Percentiles rank a stretch among this genome's conserved stretches.
Evolutionary conservation across 495 filamentous ascomycete genomes (phyloP).

Genomic region (Daldinia caldariorum): DNA sequence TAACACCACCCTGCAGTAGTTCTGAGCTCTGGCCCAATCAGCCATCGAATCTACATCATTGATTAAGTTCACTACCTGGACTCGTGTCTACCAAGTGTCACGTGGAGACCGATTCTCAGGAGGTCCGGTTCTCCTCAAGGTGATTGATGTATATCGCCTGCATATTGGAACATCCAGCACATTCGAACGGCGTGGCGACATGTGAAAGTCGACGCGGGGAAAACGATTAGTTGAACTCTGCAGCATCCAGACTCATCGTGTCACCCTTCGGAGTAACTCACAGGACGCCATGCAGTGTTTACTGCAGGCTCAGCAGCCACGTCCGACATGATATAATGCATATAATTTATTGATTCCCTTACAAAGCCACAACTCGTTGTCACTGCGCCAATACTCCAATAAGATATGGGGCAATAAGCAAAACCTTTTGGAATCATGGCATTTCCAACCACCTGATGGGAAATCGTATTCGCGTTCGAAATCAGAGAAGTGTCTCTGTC

Average conservation of each 20-base stretch:
- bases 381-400: not conserved
- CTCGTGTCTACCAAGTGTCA: not conserved
- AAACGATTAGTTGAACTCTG: not conserved
- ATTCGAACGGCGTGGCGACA: not conserved
- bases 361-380: not conserved
- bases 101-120: not conserved
- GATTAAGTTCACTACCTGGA: not conserved
- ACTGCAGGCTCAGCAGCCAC: not conserved
- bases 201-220: not conserved
- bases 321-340: not conserved
- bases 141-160: not conserved
- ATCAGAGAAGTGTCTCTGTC: not conserved
- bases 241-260: not conserved
- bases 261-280: not conserved
- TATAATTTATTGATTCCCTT: not conserved
- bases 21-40: not conserved
- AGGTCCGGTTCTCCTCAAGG: not conserved
- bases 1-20: not conserved
- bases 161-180: not conserved
- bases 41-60: not conserved
- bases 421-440: not conserved
- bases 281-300: not conserved
- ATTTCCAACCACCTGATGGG: not conserved
- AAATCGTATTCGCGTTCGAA: not conserved
- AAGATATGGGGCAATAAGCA: not conserved